Base-by-base conservation (phyloP, 2,329 filamentous ascomycete species). In the Pezizomycotina sp. region DNA sequence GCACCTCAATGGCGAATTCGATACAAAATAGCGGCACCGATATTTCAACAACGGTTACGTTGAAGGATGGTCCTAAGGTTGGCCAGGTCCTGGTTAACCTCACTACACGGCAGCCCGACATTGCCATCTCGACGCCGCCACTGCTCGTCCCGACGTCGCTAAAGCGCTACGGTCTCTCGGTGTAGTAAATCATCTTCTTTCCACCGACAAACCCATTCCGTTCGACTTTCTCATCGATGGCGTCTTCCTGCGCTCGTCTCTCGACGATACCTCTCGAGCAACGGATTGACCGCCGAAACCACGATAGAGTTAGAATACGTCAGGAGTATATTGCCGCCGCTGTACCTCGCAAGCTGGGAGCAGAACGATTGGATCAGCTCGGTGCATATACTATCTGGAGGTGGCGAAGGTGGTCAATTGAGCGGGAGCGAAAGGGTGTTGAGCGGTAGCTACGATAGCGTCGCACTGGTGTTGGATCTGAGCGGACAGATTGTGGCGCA, bases 211-310 rank as follows among this genome's bases (percentile, higher is more conserved):
- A 7, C 72, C 79, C 8, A 67, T 84, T 29, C 81, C 81, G 12
- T 77, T 98, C 59, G 89, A 98, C 59, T 95, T 98, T 62, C 69
- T 98, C 50, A 76, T 92, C 60, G 89, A 93, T 58, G 89, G 89
- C 57, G 75, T 77, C 53, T 93, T 92, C 58, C 69, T 98, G 33
- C 77, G 80, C 45, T 79, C 83, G 16, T 82, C 80, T 12, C 71
- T 98, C 48, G 81, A 92, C 56, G 80, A 93, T 92, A 92, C 59
- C 71, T 98, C 42, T 74, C 74, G 10, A 65, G 74, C 45, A 79
- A 89, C 53, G 86, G 86, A 31, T 74, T 95, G 43, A 92, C 82
- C 13, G 71, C 82, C 26, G 89, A 98, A 62, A 78, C 76, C 4
- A 86, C 77, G 3, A 62, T 98, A 34, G 77, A 76, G 22, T 68